Conservation (phyloP, 805 yeast species). For the Tetrapisispora pingtungensis region DNA sequence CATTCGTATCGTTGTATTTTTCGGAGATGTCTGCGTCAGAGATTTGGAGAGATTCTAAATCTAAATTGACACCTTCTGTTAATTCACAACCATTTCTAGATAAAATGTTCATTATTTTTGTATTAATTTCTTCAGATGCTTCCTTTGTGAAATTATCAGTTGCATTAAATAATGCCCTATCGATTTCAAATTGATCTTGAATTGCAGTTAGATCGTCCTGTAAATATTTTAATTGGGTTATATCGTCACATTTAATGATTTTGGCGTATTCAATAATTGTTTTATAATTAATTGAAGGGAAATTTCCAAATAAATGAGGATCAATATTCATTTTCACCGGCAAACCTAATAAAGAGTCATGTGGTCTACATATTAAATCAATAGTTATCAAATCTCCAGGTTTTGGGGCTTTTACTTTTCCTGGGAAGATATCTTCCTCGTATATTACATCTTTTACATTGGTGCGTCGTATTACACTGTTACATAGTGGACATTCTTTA, state of each 20-base stretch:
- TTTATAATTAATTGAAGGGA: slow-evolving; percentile 45
- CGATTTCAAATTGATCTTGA: slow-evolving; percentile 42
- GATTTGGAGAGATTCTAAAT: slow-evolving; percentile 2
- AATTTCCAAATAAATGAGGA: slow-evolving; percentile 33
- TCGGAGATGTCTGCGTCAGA: slow-evolving; percentile 6
- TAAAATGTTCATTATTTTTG: slow-evolving; percentile 34
- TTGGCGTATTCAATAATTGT: slow-evolving; percentile 46
- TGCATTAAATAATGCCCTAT: slow-evolving; percentile 50
- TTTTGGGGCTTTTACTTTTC: slow-evolving; percentile 32
- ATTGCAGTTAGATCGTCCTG: slow-evolving; percentile 51
- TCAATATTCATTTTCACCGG: slow-evolving; percentile 40
- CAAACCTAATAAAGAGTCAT: slow-evolving; percentile 35
- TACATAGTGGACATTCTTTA: slow-evolving; percentile 76
- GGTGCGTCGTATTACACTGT: slow-evolving; percentile 42
- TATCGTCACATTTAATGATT: slow-evolving; percentile 54
- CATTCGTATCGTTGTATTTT: slow-evolving; percentile 31
- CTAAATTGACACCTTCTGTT: slow-evolving; percentile 4
- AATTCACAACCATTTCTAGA: slow-evolving; percentile 3
- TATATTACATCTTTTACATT: slow-evolving; percentile 59
- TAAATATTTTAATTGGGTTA: slow-evolving; percentile 44
- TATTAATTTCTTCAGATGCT: slow-evolving; percentile 49
- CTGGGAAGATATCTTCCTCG: slow-evolving; percentile 25
- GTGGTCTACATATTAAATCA: slow-evolving; percentile 53
- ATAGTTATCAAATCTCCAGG: slow-evolving; percentile 46
- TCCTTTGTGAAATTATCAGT: slow-evolving; percentile 42